Base-by-base conservation (phyloP, 495 filamentous ascomycete genomes). In the Daldinia grandis region DNA sequence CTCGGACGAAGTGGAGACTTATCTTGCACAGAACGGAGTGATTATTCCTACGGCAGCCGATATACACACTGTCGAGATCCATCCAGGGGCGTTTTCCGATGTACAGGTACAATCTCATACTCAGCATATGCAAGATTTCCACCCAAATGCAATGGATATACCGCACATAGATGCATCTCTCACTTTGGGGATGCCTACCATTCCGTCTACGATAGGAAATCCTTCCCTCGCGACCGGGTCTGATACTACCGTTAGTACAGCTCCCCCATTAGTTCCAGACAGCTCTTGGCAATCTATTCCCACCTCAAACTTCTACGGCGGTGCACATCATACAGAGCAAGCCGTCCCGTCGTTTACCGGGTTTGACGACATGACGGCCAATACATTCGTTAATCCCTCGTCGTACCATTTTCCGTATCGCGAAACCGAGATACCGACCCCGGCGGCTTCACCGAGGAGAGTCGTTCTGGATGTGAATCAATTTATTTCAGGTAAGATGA, bases 1-100 rank as follows among this genome's bases (percentile, higher is more conserved):
- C 68, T 82, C 89, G 5, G 82, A 87, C 53, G 92, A 94, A 71
- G 87, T 93, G 5, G 89, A 93, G 76, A 81, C 87, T 9, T 93
- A 89, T 76, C 83, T 95, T 17, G 78, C 80, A 58, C 80, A 87
- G 74, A 82, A 85, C 31, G 89, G 88, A 0, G 80, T 92, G 17
- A 71, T 79, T 17, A 86, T 91, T 35, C 82, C 87, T 2, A 79
- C 84, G 0, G 74, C 79, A 7, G 82, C 84, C 5, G 86, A 84
- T 44, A 86, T 79, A 74, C 82, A 85, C 21, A 86, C 80, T 27
- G 84, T 79, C 51, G 86, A 84, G 60, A 57, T 87, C 7, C 83
- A 84, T 37, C 62, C 75, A 5, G 71, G 61, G 9, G 65, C 68
- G 8, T 78, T 84, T 17, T 70, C 74, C 5, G 75, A 76, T 27